phyloP scores from a whole-genome alignment of 2,329 filamentous ascomycete species.

The Fusarium pilosicola region DNA sequence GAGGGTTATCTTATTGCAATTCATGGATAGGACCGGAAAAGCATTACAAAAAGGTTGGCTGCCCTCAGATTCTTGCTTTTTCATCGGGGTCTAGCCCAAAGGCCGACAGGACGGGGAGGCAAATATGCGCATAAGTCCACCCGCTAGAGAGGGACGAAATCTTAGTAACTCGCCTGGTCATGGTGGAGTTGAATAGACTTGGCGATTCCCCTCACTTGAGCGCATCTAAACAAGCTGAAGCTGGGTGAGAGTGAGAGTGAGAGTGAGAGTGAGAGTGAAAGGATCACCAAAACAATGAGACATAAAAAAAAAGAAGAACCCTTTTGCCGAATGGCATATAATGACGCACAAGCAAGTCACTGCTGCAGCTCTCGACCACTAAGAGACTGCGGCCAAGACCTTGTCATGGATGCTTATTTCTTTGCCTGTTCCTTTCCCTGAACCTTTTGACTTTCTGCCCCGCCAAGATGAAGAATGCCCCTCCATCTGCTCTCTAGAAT shows the following conservation, averaged over 20 bases:
- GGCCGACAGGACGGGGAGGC: slow-evolving; percentile 7
- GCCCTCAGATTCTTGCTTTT: slow-evolving; percentile 28
- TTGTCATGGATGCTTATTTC: slow-evolving; percentile 36
- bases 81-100: slow-evolving; percentile 19
- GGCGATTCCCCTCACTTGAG: slow-evolving; percentile 32
- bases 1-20: slow-evolving; percentile 21
- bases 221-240: slow-evolving; percentile 22
- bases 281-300: slow-evolving; percentile 15
- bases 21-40: slow-evolving; percentile 24
- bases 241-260: slow-evolving; percentile 2
- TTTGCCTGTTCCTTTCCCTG: slow-evolving; percentile 13
- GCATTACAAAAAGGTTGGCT: slow-evolving; percentile 21
- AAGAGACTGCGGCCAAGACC: slow-evolving; percentile 23
- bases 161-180: slow-evolving; percentile 30
- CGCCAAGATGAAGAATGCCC: slow-evolving; percentile 40
- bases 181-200: slow-evolving; percentile 35
- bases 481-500: slow-evolving; percentile 32
- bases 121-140: slow-evolving; percentile 24
- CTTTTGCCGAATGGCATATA: slow-evolving; percentile 18
- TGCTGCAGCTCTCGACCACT: slow-evolving; percentile 33
- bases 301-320: slow-evolving; percentile 4
- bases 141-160: slow-evolving; percentile 24
- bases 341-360: slow-evolving; percentile 37
- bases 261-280: neutral
- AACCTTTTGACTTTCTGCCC: slow-evolving; percentile 32